These are phyloP conservation scores for Peniophora sp. DNA, from an alignment of 1,284 basidiomycete species.

Conservation along the genomic window DNA sequence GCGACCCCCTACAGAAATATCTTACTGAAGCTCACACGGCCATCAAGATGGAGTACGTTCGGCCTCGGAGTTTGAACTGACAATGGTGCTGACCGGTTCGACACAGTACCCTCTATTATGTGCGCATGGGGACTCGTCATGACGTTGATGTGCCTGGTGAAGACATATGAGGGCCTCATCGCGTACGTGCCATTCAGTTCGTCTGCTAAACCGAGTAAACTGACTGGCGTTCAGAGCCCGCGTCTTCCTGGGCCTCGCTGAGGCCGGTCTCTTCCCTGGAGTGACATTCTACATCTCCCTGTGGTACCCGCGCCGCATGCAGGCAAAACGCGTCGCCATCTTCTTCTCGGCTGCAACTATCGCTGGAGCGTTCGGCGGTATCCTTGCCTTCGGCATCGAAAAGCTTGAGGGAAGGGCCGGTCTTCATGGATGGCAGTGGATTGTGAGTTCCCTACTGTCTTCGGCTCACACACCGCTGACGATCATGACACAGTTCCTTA, in stretches of 20 bases:
- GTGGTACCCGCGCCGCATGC: constrained; percentile 45
- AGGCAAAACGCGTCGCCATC: constrained; percentile 43
- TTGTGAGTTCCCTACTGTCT: constrained; percentile 29
- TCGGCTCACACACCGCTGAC: no score
- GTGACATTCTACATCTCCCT: constrained; percentile 47
- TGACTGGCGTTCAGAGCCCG: constrained; percentile 28
- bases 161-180: constrained; percentile 23
- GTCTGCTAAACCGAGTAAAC: constrained; percentile 2
- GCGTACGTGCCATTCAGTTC: constrained; percentile 11
- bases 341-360: constrained; percentile 53
- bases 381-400: constrained; percentile 28
- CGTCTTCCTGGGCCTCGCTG: constrained; percentile 42
- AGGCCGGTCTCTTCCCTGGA: constrained; percentile 47
- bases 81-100: background rate
- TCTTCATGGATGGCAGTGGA: constrained; percentile 38
- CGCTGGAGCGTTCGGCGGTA: constrained; percentile 37
- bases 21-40: constrained; percentile 11
- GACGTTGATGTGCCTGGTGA: constrained; percentile 29
- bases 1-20: constrained; percentile 9
- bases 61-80: background rate
- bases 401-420: constrained; percentile 28
- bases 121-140: constrained; percentile 25
- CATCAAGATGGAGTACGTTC: constrained; percentile 12
- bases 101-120: constrained; percentile 18
- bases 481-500: constrained; percentile 18